Conservation (phyloP, 495 filamentous ascomycete species). For the Cenococcum geophilum region DNA sequence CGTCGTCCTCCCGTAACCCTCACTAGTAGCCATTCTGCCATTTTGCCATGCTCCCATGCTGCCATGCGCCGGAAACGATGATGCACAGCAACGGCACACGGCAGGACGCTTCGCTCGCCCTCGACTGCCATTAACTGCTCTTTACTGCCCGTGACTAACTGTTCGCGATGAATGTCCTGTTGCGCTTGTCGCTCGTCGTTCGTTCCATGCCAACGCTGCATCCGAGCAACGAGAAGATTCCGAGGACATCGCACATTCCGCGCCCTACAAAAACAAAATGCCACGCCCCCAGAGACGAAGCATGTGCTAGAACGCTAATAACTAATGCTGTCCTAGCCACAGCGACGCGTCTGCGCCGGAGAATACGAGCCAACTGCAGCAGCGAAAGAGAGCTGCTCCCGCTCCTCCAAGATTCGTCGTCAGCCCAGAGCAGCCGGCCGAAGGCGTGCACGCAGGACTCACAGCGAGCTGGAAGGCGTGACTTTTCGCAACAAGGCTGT, state of each 20-base stretch:
- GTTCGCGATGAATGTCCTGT: background rate
- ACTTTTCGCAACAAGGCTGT: background rate
- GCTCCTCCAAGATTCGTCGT: background rate
- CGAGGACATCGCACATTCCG: constrained; percentile 13
- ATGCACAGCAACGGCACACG: constrained; percentile 23
- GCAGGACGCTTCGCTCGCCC: constrained; percentile 5
- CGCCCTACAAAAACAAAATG: constrained; percentile 1
- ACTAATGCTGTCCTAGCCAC: background rate
- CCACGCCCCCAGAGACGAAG: background rate
- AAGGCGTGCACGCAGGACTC: constrained; percentile 2
- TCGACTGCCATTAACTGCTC: background rate
- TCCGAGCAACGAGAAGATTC: constrained; percentile 27
- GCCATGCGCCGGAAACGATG: constrained; percentile 21
- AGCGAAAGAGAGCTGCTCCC: background rate
- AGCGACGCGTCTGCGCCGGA: constrained; percentile 1
- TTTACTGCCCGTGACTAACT: background rate
- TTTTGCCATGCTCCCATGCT: background rate
- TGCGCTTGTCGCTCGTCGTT: background rate
- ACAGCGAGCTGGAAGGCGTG: background rate
- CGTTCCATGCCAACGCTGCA: constrained; percentile 16
- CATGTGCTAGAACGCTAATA: constrained; percentile 1
- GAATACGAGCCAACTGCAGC: constrained; percentile 1
- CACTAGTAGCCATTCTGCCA: background rate
- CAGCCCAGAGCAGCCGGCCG: constrained; percentile 3
- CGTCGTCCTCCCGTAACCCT: background rate